Base-by-base conservation (phyloP, 495 filamentous ascomycete genomes). In the Trichoderma erinaceum region DNA sequence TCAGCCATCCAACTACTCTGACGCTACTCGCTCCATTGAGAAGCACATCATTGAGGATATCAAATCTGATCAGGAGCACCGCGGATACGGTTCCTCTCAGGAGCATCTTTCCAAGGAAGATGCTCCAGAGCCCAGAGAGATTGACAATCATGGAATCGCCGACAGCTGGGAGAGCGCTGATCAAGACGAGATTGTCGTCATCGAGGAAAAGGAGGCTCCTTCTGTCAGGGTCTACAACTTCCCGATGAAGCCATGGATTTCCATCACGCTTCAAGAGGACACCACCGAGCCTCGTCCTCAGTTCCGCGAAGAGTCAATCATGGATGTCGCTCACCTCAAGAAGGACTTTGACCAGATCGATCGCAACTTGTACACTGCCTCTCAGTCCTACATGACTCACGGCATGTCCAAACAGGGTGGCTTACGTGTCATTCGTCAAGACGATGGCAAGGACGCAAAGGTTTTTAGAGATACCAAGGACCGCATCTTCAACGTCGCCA, bases 281-380 rank as follows among this genome's bases (percentile, higher is more conserved):
- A 75, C 77, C 16, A 77, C 80, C n/a, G 77, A 78, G 41, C 67
- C 77, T 43, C 83, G 83, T 23, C 75, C 82, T n/a, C 74, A 80
- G 15, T 86, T 89, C 74, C 86, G 85, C 23, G 86, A 89, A 65
- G 90, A 93, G 71, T 80, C 85, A 7, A 85, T 96, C 65, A 88
- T 95, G 76, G 89, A 93, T 70, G 93, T 99, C 76, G 93, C 94
- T 48, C 87, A 92, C 50, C 83, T 97, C 66, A 96, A 96, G 82
- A 97, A 98, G 78, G 91, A 95, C 8, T 98, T 98, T 71, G 96
- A 99, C 76, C 96, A 98, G 76, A 86, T 96, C 64, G 96, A 99
- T 74, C 90, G 96, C 66, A 95, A 92, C 64, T 82, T 99, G 58
- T 92, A 92, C 41, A 88, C 93, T 3, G 94, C 93, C 41, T 92